Evolutionary conservation across 176 grass and related monocot genomes (phyloP).

Genomic region (Puccinellia tenuiflora): DNA sequence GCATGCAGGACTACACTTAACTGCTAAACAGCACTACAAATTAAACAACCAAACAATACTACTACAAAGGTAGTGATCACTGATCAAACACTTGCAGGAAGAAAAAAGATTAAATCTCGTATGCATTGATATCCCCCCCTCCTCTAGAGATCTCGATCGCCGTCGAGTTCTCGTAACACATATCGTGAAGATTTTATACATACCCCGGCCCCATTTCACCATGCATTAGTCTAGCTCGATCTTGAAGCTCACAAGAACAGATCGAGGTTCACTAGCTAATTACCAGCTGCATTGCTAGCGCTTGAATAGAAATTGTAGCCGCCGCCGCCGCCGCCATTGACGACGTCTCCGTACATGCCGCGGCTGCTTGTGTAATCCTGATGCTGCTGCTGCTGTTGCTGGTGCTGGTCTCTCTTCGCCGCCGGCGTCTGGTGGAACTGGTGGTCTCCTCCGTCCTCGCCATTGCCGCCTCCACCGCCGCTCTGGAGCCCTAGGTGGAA

Average conservation of each 20-base stretch:
- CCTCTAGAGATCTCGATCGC: neutral
- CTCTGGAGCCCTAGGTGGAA: conserved; percentile 22
- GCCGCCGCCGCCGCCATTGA: neutral
- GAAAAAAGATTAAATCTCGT: neutral
- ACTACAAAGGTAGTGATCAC: neutral
- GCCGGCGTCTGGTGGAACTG: neutral
- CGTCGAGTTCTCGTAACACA: conserved; percentile 7
- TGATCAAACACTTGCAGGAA: neutral
- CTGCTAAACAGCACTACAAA: neutral
- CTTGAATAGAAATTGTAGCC: neutral
- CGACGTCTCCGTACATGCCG: neutral
- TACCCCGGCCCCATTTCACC: conserved; percentile 10
- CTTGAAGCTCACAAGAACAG: conserved; percentile 6
- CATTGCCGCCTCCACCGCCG: neutral
- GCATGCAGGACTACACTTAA: neutral
- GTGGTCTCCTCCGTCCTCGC: neutral
- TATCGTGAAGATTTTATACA: conserved; percentile 4
- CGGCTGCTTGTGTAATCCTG: neutral
- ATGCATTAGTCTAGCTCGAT: neutral
- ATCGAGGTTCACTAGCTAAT: conserved; percentile 13
- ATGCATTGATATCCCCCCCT: conserved; percentile 1
- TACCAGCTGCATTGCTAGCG: conserved; percentile 11
- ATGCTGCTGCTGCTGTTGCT: neutral
- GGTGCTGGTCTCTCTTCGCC: neutral
- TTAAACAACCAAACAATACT: neutral